Percentiles rank a stretch among this genome's conserved stretches.
phyloP scores from a whole-genome alignment of 225 moss, liverwort and hornwort species.

The Antitrichia curtipendula region DNA sequence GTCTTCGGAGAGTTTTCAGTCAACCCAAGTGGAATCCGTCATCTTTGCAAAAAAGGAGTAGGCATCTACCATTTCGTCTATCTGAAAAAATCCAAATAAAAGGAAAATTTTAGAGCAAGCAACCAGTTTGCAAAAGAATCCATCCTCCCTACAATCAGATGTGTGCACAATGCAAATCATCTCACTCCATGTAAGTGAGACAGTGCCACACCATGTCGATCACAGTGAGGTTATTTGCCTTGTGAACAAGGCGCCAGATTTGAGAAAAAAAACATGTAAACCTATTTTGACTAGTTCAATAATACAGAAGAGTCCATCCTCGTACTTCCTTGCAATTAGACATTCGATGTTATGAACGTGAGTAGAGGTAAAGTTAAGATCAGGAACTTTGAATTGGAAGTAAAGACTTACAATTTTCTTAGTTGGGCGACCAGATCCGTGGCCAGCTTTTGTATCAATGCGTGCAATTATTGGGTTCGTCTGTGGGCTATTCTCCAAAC shows the following conservation, averaged over 20 bases:
- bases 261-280: neutral
- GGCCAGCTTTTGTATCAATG: conserved; percentile 38
- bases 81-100: neutral
- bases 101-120: neutral
- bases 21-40: conserved; percentile 19
- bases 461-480: conserved; percentile 40
- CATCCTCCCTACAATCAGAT: neutral
- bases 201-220: neutral
- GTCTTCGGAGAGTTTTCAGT: neutral
- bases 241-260: neutral
- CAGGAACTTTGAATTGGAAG: neutral
- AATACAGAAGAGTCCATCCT: neutral
- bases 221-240: neutral
- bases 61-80: conserved; percentile 35
- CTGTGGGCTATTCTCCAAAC: conserved; percentile 30
- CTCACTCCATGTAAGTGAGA: neutral
- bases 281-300: neutral
- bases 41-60: conserved; percentile 37
- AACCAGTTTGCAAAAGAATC: neutral
- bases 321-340: neutral
- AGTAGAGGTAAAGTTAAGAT: neutral
- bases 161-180: neutral
- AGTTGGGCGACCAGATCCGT: conserved; percentile 46
- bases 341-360: neutral
- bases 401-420: conserved; percentile 31